phyloP scores from a whole-genome alignment of 129 eudicot genomes.

The Scalesia atractyloides region DNA sequence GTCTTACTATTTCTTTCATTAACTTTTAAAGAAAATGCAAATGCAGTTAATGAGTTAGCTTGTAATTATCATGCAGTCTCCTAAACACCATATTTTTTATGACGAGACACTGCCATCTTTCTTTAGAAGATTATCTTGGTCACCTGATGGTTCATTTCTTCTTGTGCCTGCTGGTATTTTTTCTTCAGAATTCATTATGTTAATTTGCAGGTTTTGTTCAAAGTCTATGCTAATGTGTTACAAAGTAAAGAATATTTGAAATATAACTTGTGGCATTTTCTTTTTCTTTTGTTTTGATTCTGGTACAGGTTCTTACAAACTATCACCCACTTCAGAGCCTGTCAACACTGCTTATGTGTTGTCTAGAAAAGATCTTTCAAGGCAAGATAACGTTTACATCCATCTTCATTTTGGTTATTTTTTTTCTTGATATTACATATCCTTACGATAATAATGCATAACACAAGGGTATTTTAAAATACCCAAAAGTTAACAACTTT shows the following conservation, averaged over 20 bases:
- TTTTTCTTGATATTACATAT: neutral
- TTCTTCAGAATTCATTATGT: neutral
- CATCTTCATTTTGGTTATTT: neutral
- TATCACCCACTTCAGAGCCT: slow-evolving; percentile 67
- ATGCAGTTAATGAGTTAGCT: slow-evolving; percentile 23
- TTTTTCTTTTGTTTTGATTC: neutral
- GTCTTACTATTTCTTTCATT: neutral
- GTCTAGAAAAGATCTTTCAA: slow-evolving; percentile 91
- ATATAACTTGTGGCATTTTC: neutral
- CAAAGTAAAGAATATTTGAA: neutral
- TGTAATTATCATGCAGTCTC: slow-evolving; percentile 52
- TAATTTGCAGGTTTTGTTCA: neutral
- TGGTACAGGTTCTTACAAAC: slow-evolving; percentile 74
- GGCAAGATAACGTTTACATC: slow-evolving; percentile 47
- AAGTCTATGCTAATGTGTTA: slow-evolving; percentile 5
- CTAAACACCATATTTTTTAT: slow-evolving; percentile 79
- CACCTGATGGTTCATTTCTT: slow-evolving; percentile 96
- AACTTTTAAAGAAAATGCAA: neutral
- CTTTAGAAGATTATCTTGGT: slow-evolving; percentile 96
- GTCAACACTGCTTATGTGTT: slow-evolving; percentile 79
- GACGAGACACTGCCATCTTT: slow-evolving; percentile 98
- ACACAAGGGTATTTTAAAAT: no score
- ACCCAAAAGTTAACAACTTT: no score
- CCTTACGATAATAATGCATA: no score
- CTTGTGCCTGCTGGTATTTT: slow-evolving; percentile 94